These are phyloP conservation scores for Pseudogymnoascus sp. DNA, from an alignment of 2,329 filamentous ascomycete species.

Conservation along the genomic window DNA sequence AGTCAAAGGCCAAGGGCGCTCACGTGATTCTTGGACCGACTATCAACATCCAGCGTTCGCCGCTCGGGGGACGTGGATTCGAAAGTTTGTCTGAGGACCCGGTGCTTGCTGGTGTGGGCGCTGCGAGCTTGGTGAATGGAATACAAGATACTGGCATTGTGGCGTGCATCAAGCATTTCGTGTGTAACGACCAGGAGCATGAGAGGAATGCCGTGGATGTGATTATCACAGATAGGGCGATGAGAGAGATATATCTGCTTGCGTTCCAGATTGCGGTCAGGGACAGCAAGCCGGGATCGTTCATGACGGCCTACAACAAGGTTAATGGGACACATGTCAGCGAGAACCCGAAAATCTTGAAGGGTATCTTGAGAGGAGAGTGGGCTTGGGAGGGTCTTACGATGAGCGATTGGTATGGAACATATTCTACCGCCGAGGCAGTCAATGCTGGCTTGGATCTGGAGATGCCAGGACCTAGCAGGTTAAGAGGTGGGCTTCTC, in stretches of 20 bases:
- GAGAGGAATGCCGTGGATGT: slow-evolving; percentile 47
- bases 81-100: slow-evolving; percentile 53
- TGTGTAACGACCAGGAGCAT: slow-evolving; percentile 55
- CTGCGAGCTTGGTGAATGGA: slow-evolving; percentile 44
- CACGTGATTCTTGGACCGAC: slow-evolving; percentile 54
- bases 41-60: slow-evolving; percentile 54
- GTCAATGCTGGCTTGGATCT: slow-evolving; percentile 29
- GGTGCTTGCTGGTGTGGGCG: slow-evolving; percentile 46
- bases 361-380: slow-evolving; percentile 44
- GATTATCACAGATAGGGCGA: slow-evolving; percentile 46
- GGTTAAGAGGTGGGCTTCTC: slow-evolving; percentile 20
- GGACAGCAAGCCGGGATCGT: slow-evolving; percentile 41
- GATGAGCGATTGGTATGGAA: slow-evolving; percentile 48
- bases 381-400: slow-evolving; percentile 51
- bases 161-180: slow-evolving; percentile 53
- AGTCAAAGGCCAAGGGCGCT: slow-evolving; percentile 48
- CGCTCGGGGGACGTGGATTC: slow-evolving; percentile 52
- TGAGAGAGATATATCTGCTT: slow-evolving; percentile 51
- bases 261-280: slow-evolving; percentile 50
- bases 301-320: slow-evolving; percentile 54
- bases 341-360: slow-evolving; percentile 43
- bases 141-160: slow-evolving; percentile 49
- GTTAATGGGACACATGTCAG: slow-evolving; percentile 49
- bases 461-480: slow-evolving; percentile 34
- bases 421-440: slow-evolving; percentile 21